Conservation (phyloP, 805 yeast genomes). For the Komagataella mondaviorum region DNA sequence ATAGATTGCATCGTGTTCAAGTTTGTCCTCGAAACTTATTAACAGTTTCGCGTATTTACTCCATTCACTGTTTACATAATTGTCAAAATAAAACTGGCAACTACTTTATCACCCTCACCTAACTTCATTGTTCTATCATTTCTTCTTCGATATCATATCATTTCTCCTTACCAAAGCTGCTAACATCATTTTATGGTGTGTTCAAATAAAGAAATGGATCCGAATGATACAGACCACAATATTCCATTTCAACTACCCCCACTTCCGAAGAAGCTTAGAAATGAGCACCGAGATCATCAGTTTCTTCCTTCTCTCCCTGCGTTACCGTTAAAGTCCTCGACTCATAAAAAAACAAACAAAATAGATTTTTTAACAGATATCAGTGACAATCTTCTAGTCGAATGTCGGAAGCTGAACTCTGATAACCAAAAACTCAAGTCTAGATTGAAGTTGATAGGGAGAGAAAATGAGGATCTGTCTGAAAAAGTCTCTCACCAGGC, state of each 20-base stretch:
- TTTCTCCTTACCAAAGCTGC: not conserved
- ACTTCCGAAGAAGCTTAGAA: not conserved
- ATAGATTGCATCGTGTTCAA: not conserved
- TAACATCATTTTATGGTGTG: not conserved
- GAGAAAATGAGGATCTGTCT: slow-evolving; percentile 25
- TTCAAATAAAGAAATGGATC: not conserved
- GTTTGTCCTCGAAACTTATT: too few relatives aligned
- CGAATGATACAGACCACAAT: not conserved
- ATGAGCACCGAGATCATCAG: not conserved
- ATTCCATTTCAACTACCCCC: not conserved
- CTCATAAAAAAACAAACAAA: slow-evolving; percentile 12
- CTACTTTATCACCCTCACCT: not conserved
- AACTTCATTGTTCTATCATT: too few relatives aligned
- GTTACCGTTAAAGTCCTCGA: not conserved
- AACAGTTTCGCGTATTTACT: not conserved
- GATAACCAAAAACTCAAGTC: slow-evolving; percentile 37
- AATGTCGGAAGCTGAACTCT: slow-evolving; percentile 58
- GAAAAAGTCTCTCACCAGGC: slow-evolving; percentile 22
- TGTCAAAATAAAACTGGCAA: not conserved
- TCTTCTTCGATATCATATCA: not conserved
- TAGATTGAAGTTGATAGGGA: slow-evolving; percentile 26
- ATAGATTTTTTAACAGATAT: slow-evolving; percentile 62
- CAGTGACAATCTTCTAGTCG: slow-evolving; percentile 56
- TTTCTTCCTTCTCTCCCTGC: not conserved
- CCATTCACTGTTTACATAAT: not conserved